These are phyloP conservation scores for Arctostaphylos glauca DNA, from an alignment of 148 eudicot genomes.

Conservation along the genomic window DNA sequence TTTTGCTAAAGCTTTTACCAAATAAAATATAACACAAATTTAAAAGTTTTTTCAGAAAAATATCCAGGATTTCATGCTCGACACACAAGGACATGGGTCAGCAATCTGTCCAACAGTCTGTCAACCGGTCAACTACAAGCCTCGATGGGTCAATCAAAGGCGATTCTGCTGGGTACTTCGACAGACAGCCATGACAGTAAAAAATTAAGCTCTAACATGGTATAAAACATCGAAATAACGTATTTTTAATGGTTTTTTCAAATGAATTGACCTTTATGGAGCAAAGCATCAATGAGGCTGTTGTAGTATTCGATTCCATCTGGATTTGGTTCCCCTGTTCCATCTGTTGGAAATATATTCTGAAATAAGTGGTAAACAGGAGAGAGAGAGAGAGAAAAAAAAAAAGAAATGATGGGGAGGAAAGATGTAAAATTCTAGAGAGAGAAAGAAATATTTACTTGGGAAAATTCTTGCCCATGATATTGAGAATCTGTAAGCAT, in stretches of 20 bases:
- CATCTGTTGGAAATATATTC: conserved; percentile 48
- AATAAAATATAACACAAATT: too few species aligned
- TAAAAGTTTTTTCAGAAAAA: too few species aligned
- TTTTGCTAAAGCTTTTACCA: not conserved
- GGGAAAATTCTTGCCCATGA: conserved; percentile 97
- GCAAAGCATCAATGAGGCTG: conserved; percentile 70
- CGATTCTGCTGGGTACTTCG: too few species aligned
- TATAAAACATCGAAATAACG: too few species aligned
- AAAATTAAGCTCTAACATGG: too few species aligned
- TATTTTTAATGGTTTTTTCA: too few species aligned
- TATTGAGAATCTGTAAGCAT: conserved; percentile 95
- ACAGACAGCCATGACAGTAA: too few species aligned
- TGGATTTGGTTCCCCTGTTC: conserved; percentile 85
- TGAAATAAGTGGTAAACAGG: not conserved
- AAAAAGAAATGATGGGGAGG: not conserved
- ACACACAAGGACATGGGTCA: too few species aligned
- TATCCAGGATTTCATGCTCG: too few species aligned
- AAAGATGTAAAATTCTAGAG: not conserved
- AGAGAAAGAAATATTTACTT: conserved; percentile 42
- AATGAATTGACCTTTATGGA: conserved; percentile 59
- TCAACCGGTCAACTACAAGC: too few species aligned
- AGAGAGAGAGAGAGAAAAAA: not conserved
- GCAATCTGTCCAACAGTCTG: too few species aligned
- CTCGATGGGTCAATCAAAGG: too few species aligned
- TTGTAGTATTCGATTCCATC: conserved; percentile 85